Evolutionary conservation across 2,329 filamentous ascomycete species (phyloP), one percentile per base, ranked within the genome.

Genomic region (Penicillium sp.): DNA sequence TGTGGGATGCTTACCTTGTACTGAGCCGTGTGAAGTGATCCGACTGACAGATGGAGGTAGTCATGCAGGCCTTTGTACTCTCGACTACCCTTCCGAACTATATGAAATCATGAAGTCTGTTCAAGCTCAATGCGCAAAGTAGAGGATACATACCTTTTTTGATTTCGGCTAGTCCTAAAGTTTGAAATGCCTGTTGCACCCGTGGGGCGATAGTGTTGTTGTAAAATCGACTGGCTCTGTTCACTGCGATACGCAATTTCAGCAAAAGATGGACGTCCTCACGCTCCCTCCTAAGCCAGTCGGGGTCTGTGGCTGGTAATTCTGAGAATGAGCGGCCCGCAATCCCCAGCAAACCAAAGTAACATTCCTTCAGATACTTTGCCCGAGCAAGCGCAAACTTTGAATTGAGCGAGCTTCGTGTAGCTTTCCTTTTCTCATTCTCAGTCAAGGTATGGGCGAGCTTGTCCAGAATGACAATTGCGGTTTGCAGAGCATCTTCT

Each of bases 31-130:
- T 35, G 49, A 19, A 38, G 40, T 22, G 55, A 38, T 13, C 53
- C 40, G 2, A 57, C 30, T 14, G 55, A 43, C 28, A 1, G 0
- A 30, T 57, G 22, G 13, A 64, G 37, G n/a, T 53, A 64, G n/a
- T 60, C 42, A 8, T 6, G 16, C n/a, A 64, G 51, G 22, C 14
- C 28, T 14, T 25, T 28, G 38, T 59, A 62, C 14, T 64, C 62
- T 1, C 22, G 25, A n/a, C 35, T 60, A 3, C 11, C 11, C 11
- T 19, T 8, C 13, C 14, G 37, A 19, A 64, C 60, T 64, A n/a
- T 19, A 37, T n/a, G 11, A 4, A 26, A 37, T 33, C 6, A 11
- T 26, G 57, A 4, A 55, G 35, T 1, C 22, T 16, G 2, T 2
- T 25, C 28, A 7, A 46, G 8, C 14, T 14, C 45, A 49, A 51